These are phyloP conservation scores for Prasinococcaceae sp. DNA, from an alignment of 139 green algal species.

Conservation along the genomic window DNA sequence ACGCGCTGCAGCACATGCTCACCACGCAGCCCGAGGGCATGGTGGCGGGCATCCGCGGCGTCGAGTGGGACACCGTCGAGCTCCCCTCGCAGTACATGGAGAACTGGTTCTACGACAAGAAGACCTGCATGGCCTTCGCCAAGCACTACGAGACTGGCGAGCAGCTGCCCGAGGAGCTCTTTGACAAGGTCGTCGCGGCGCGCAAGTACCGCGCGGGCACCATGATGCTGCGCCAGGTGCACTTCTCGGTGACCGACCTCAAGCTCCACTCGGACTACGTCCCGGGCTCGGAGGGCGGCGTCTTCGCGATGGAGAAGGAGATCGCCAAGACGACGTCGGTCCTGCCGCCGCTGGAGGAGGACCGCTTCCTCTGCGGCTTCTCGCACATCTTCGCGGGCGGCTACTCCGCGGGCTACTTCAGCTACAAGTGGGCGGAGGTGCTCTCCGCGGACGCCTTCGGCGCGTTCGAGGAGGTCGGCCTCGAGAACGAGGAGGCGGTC, in stretches of 20 bases:
- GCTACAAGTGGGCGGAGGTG: conserved; percentile 87
- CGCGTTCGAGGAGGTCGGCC: conserved; percentile 85
- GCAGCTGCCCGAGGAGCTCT: conserved; percentile 80
- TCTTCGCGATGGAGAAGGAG: conserved; percentile 59
- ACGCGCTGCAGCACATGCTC: conserved; percentile 73
- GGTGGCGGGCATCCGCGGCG: conserved; percentile 64
- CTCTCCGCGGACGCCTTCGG: conserved; percentile 81
- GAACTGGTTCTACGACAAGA: conserved; percentile 64
- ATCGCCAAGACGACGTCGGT: conserved; percentile 45
- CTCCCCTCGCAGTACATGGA: conserved; percentile 83
- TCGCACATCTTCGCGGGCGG: conserved; percentile 87
- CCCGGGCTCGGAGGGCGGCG: conserved; percentile 27
- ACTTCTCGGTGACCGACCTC: conserved; percentile 78
- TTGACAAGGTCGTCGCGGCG: conserved; percentile 52
- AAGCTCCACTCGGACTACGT: conserved; percentile 71
- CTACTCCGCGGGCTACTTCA: conserved; percentile 75
- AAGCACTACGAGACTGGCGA: conserved; percentile 74
- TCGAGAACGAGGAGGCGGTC: conserved; percentile 56
- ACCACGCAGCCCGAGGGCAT: conserved; percentile 58
- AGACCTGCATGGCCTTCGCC: conserved; percentile 64
- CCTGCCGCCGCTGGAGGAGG: conserved; percentile 62
- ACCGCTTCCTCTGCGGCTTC: conserved; percentile 92
- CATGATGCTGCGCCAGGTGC: conserved; percentile 78
- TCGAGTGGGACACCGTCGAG: conserved; percentile 92
- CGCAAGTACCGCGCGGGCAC: conserved; percentile 28